Base-by-base conservation (phyloP, 208 protist genomes). In the Baffinella frigidus region DNA sequence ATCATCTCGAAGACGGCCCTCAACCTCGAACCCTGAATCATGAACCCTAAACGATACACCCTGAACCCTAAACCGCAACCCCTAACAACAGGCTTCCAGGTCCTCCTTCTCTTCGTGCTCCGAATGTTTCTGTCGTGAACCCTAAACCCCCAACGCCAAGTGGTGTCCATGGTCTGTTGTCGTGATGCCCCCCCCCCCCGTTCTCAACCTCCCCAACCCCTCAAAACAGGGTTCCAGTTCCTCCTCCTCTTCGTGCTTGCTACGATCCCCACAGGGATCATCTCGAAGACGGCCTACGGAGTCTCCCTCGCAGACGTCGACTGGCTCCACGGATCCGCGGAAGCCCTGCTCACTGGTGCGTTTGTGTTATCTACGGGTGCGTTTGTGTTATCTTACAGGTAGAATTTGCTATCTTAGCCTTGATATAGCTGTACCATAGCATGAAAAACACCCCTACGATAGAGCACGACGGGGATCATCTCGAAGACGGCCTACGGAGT, bases 271-370 rank as follows among this genome's bases (percentile, higher is more conserved):
- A 90, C 83, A 7, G 68, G 68, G 33, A 74, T 74, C 68, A 74
- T 74, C 38, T 74, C 68, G 5, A 74, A 74, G 77, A 33, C 27
- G 77, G 77, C 61, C 41, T 90, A 90, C 61, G 83, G 83, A 68
- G 45, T 90, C 7, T 89, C 93, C 30, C 93, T 93, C 41, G 93
- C 93, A 9, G 87, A 93, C 48, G 72, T 77, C 33, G 93, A 93
- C 84, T 93, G 93, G 93, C 84, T 93, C 27, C 93, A 93, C 45
- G 93, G 93, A 17, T 27, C 51, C 9, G 93, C 93, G 0, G 93
- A 93, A 50, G 48, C 56, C 43, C 72, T 93, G 72, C 80, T 93
- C 11, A 92, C 84, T n/a, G n/a, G n/a, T n/a, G n/a, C n/a, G n/a
- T n/a, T n/a, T n/a, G n/a, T n/a, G n/a, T n/a, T n/a, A n/a, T n/a